Base-by-base conservation (phyloP, 2,329 filamentous ascomycete genomes). In the Fusarium humuli region DNA sequence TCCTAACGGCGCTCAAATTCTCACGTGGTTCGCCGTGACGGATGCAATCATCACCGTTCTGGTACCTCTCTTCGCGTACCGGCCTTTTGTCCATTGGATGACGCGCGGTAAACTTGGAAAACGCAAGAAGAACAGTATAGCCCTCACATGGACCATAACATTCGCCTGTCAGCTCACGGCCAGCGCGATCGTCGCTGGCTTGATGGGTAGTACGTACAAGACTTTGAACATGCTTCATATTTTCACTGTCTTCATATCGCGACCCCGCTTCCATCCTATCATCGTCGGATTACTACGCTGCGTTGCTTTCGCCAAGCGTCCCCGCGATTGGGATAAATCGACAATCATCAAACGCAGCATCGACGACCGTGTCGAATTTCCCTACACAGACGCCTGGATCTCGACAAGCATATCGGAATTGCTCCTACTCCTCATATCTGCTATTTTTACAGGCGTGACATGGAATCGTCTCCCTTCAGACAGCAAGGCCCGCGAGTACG, bases 361-460 rank as follows among this genome's bases (percentile, higher is more conserved):
- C 2, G 73, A 75, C n/a, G 52, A 72, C 7, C 59, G 73, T n/a
- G 34, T 74, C 40, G 73, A 75, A 34, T 75, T 74, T 2, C 69
- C 73, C 7, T 75, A 71, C 52, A 59, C 71, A 12, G 73, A 75
- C 50, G 48, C 73, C 11, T 75, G 65, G 57, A 70, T 75, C n/a
- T 49, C 67, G 5, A 61, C 60, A 10, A 53, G 55, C n/a, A 22
- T 67, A 22, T 73, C 73, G 0, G 73, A 75, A 29, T 12, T 73
- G 4, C 29, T 73, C 10, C 14, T 74, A 1, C 60, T 75, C 1
- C 37, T 73, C 30, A 69, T 75, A 37, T 64, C 61, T 0, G 69
- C 73, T 37, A 53, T 75, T 3, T 75, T 75, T 48, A 75, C 73
- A 1, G 62, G 73, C 12, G 67, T 74, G 14, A 75, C 73, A 11